phyloP scores from a whole-genome alignment of 306 rosid species.

The Spatholobus suberectus region DNA sequence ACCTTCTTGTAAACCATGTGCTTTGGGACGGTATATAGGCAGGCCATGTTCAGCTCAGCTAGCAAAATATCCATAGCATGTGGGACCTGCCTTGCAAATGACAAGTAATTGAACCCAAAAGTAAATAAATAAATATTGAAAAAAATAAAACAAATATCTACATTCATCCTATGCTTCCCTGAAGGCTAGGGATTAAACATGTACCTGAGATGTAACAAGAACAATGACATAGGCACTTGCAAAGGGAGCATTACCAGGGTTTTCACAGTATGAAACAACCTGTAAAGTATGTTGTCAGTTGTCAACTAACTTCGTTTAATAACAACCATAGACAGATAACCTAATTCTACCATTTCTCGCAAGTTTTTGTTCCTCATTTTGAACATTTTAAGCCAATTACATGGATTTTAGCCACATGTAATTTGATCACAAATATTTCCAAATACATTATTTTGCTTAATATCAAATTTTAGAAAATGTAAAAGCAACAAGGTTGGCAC shows the following conservation, averaged over 20 bases:
- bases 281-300: slow-evolving; percentile 47
- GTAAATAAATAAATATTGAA: background rate
- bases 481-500: slow-evolving; percentile 3
- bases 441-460: slow-evolving; percentile 8
- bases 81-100: slow-evolving; percentile 67
- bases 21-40: slow-evolving; percentile 90
- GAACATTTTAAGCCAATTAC: slow-evolving; percentile 7
- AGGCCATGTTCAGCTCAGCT: slow-evolving; percentile 86
- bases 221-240: slow-evolving; percentile 79
- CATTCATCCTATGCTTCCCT: slow-evolving; percentile 22
- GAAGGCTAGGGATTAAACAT: slow-evolving; percentile 32
- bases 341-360: slow-evolving; percentile 20
- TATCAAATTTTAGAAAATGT: slow-evolving; percentile 20
- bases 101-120: slow-evolving; percentile 32
- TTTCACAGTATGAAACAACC: slow-evolving; percentile 64
- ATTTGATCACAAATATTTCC: slow-evolving; percentile 21
- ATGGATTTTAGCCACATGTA: slow-evolving; percentile 30
- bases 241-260: slow-evolving; percentile 65
- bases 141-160: slow-evolving; percentile 1
- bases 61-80: slow-evolving; percentile 76
- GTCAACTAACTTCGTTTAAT: slow-evolving; percentile 13
- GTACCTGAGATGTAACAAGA: slow-evolving; percentile 85
- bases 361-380: slow-evolving; percentile 31
- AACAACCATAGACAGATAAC: slow-evolving; percentile 19
- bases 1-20: slow-evolving; percentile 74